Evolutionary conservation across 495 filamentous ascomycete genomes (phyloP), one percentile per base, ranked within the genome.

Genomic region (Penicillium maclennaniae): DNA sequence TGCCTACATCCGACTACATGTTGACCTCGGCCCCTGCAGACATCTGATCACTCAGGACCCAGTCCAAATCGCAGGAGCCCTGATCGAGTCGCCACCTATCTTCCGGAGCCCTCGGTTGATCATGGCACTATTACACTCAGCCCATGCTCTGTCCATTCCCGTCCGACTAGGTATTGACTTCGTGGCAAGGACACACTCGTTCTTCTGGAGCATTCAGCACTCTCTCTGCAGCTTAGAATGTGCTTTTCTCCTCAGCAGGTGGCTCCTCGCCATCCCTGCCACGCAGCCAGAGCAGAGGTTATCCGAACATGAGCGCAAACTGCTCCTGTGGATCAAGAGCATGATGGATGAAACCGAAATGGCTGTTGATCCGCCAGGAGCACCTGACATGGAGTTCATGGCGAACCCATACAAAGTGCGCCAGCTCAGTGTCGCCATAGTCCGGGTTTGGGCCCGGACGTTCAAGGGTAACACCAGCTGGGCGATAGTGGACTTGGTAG

Each of bases 271-370:
- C 8, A 74, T 81, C 19, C 77, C 78, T 14, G 55, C 66, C 7
- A 75, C 74, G 0, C 73, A 75, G 43, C 61, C 71, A 5, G 72
- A 77, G 37, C 75, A 76, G 44, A 63, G 70, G 37, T 55, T 78
- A 19, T 75, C 73, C 1, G 75, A 76, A 23, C 73, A 90, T 47
- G 87, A 90, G 63, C 73, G 73, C 46, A 82, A 81, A 53, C 72
- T 89, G 9, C 77, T 87, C 19, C 68, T 82, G 38, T 86, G 81
- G 75, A 77, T 90, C 36, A 82, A 84, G 47, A 84, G 81, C 58
- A 87, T 90, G 82, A 77, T 90, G 58, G 83, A 87, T 61, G 87
- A 90, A 72, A 89, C 87, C 8, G 84, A 87, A 54, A 85, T 87
- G 65, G 83, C 85, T 40, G 82, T 85, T 36, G 69, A 73, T 60